Evolutionary conservation across 1,284 basidiomycete genomes (phyloP), one percentile per base, ranked within the genome.

Genomic region (Thelephora terrestris): DNA sequence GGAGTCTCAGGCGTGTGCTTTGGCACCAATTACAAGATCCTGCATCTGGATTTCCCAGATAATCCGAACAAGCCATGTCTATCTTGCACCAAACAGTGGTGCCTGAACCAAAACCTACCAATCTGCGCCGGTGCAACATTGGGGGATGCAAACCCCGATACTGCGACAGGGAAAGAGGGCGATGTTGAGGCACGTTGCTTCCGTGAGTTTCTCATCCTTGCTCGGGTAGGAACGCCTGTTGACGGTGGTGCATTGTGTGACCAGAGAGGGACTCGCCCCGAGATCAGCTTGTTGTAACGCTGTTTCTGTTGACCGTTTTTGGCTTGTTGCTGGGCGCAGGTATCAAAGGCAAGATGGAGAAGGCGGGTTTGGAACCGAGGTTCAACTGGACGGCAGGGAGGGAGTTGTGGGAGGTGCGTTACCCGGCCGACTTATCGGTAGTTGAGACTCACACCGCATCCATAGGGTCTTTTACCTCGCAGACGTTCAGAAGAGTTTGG

Each of bases 161-260:
- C 86, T 18, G 91, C 87, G 6, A 94, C 91, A 2, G 93, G 93
- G n/a, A 92, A 91, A 59, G 93, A 95, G 63, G 92, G 92, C 21
- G 92, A 96, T 64, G 90, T 97, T 34, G 89, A 94, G 68, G 92
- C 92, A 51, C 75, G 90, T 62, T 97, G 93, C 72, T 96, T 96
- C 68, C 91, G 92, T 94, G 67, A 59, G 91, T 79, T 47, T 25
- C n/a, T 16, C 20, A 34, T 24, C 14, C 35, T 17, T 16, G 20
- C 35, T 16, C 21, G 35, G 14, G 25, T 18, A 7, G 18, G 37
- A 18, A 21, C 21, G 21, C 12, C 40, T 42, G 21, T 20, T 16
- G 4, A 42, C n/a, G 39, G 23, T n/a, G 39, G 39, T 5, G 39
- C 18, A 12, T 32, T 3, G 7, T 50, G 53, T 53, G 50, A 48